phyloP scores from a whole-genome alignment of 2,329 filamentous ascomycete species.

The Bipolaris victoriae region DNA sequence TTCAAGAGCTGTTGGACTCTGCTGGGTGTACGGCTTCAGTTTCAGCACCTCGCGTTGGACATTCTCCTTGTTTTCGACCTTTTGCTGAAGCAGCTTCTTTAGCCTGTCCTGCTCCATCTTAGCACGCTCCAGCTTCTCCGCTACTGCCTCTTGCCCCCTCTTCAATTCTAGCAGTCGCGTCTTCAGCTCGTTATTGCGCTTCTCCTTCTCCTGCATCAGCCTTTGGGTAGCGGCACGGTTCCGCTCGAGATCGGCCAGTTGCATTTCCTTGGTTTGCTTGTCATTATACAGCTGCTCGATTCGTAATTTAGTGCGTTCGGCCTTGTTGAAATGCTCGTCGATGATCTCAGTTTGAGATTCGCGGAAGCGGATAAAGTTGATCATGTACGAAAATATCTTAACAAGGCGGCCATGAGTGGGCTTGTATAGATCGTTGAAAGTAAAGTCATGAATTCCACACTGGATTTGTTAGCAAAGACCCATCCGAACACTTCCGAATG shows the following conservation, averaged over 20 bases:
- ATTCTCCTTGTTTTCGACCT: slow-evolving; percentile 71
- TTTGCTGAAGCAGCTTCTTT: slow-evolving; percentile 73
- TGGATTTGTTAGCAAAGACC: slow-evolving; percentile 46
- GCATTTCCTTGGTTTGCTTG: slow-evolving; percentile 84
- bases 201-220: slow-evolving; percentile 82
- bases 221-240: slow-evolving; percentile 81
- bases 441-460: slow-evolving; percentile 93
- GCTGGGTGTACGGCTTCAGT: slow-evolving; percentile 86
- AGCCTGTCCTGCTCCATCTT: slow-evolving; percentile 80
- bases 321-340: slow-evolving; percentile 91
- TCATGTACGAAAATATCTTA: slow-evolving; percentile 96
- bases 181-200: slow-evolving; percentile 86
- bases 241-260: slow-evolving; percentile 78
- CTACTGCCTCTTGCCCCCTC: slow-evolving; percentile 81
- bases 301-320: slow-evolving; percentile 81
- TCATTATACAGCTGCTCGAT: slow-evolving; percentile 86
- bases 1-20: slow-evolving; percentile 84
- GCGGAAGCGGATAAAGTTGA: slow-evolving; percentile 98
- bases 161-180: slow-evolving; percentile 79
- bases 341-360: slow-evolving; percentile 90
- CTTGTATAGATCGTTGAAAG: slow-evolving; percentile 87
- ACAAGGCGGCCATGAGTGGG: slow-evolving; percentile 88
- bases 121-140: slow-evolving; percentile 79
- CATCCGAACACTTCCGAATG: background rate
- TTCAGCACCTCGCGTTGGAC: slow-evolving; percentile 86